phyloP scores from a whole-genome alignment of 163 green algal species.

The Volvox carteri region DNA sequence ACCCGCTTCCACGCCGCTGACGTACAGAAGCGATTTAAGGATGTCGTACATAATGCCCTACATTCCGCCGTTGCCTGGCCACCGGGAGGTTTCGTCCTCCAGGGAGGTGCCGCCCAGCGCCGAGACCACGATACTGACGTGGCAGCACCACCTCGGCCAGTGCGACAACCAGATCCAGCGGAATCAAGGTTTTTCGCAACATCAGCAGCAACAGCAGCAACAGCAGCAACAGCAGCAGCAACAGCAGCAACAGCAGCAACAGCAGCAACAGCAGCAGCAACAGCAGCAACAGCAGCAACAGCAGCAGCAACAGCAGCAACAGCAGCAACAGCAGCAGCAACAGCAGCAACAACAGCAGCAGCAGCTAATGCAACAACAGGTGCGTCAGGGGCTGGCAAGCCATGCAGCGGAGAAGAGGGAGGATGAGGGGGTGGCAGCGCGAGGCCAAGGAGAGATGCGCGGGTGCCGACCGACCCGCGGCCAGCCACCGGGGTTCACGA shows the following conservation, averaged over 20 bases:
- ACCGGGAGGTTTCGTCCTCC: too few species aligned
- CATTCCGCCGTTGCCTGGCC: too few species aligned
- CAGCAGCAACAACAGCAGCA: background rate
- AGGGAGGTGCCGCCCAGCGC: too few species aligned
- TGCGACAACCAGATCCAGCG: background rate
- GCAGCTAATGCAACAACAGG: background rate
- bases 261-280: background rate
- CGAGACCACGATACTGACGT: too few species aligned
- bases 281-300: conserved; percentile 3
- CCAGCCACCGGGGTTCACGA: background rate
- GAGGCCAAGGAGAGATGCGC: too few species aligned
- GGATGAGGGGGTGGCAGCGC: too few species aligned
- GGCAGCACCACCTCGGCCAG: too few species aligned
- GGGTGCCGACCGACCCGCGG: too few species aligned
- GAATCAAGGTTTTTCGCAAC: background rate
- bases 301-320: background rate
- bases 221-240: background rate
- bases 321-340: background rate
- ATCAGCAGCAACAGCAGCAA: background rate
- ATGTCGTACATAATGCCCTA: too few species aligned
- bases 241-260: conserved; percentile 5
- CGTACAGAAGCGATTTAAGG: too few species aligned
- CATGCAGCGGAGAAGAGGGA: too few species aligned
- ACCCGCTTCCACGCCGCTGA: background rate
- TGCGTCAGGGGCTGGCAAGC: too few species aligned